These are phyloP conservation scores for Diaporthe sp. DNA, from an alignment of 2,329 filamentous ascomycete genomes.

Conservation along the genomic window DNA sequence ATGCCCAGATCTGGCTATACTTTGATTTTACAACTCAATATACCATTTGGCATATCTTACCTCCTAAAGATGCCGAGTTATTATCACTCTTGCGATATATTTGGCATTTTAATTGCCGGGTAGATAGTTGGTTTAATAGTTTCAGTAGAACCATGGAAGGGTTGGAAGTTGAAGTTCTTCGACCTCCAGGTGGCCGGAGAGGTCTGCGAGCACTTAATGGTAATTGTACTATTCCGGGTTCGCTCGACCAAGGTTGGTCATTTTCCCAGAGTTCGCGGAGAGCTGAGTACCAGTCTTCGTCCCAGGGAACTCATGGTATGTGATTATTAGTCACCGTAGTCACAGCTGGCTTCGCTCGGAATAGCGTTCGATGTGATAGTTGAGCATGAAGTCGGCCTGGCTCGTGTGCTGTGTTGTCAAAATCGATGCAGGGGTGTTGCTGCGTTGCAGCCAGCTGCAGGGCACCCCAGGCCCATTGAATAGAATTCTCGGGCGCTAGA, in stretches of 20 bases:
- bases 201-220: not conserved
- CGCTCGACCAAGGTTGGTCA: not conserved
- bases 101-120: not conserved
- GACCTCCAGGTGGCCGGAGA: not conserved
- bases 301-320: not conserved
- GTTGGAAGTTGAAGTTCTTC: not conserved
- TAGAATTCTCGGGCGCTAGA: slow-evolving; percentile 10
- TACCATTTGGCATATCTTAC: not conserved
- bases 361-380: not conserved
- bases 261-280: not conserved
- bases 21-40: not conserved
- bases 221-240: not conserved
- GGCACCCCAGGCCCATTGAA: not conserved
- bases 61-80: too few relatives aligned
- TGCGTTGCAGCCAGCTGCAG: not conserved
- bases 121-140: not conserved
- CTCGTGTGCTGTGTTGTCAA: not conserved
- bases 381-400: not conserved
- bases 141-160: not conserved
- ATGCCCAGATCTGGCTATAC: not conserved
- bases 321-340: too few relatives aligned
- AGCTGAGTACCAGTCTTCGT: not conserved
- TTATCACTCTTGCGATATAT: not conserved
- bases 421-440: not conserved
- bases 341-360: too few relatives aligned